Percentiles rank a stretch among this genome's conserved stretches.
These are phyloP conservation scores for Neurospora sp. DNA, from an alignment of 495 filamentous ascomycete species.

Conservation along the genomic window DNA sequence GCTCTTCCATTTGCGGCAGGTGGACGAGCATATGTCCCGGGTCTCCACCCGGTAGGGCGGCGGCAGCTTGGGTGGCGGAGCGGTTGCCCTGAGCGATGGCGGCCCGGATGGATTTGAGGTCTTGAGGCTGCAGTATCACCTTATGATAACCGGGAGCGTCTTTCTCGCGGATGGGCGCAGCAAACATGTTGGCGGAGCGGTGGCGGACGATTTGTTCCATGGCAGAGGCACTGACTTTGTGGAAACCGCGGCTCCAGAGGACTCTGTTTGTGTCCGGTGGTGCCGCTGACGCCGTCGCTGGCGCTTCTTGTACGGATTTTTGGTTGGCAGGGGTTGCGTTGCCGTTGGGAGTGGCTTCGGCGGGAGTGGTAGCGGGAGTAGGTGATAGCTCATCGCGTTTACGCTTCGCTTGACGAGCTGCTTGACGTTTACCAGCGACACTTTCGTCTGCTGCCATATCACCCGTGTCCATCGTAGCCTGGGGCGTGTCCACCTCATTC, in stretches of 20 bases:
- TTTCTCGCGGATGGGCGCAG: slow-evolving; percentile 68
- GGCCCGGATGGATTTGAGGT: slow-evolving; percentile 75
- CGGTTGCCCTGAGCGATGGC: slow-evolving; percentile 69
- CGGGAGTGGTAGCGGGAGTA: slow-evolving; percentile 10
- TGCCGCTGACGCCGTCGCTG: background rate
- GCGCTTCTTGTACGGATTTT: background rate
- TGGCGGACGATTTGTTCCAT: slow-evolving; percentile 80
- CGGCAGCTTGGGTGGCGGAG: slow-evolving; percentile 54
- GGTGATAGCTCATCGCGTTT: slow-evolving; percentile 36
- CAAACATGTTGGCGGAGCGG: slow-evolving; percentile 82
- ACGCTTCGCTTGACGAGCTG: slow-evolving; percentile 26
- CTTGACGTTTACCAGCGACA: slow-evolving; percentile 14
- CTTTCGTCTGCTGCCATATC: slow-evolving; percentile 42
- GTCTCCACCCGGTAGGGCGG: slow-evolving; percentile 36
- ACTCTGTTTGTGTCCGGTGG: slow-evolving; percentile 41
- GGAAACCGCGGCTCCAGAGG: slow-evolving; percentile 65
- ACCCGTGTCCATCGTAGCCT: slow-evolving; percentile 36
- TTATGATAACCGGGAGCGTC: slow-evolving; percentile 83
- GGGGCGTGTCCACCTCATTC: slow-evolving; percentile 56
- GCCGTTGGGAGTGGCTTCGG: background rate
- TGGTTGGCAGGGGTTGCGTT: slow-evolving; percentile 1
- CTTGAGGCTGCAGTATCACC: slow-evolving; percentile 77
- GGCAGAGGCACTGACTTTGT: slow-evolving; percentile 63
- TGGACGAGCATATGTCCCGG: slow-evolving; percentile 41
- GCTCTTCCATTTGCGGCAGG: slow-evolving; percentile 59